Evolutionary conservation across 78 protist species (phyloP).

Genomic region (Dictyostelium purpureum): DNA sequence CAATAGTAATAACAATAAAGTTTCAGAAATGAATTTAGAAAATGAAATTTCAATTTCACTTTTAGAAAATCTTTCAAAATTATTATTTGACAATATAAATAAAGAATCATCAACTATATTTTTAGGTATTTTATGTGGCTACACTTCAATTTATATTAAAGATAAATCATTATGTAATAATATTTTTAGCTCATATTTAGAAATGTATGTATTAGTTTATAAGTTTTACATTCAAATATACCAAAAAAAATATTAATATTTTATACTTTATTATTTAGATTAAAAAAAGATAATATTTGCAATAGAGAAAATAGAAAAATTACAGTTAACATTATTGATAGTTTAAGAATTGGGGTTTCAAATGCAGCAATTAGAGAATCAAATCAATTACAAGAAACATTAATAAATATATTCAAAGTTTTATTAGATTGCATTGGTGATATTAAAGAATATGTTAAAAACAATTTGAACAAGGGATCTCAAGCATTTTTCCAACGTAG

Average conservation of each 20-base stretch:
- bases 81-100: not conserved
- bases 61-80: not conserved
- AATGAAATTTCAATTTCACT: not conserved
- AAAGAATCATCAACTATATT: conserved; percentile 11
- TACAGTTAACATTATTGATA: not conserved
- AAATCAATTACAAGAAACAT: not conserved
- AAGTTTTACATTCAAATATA: too few relatives aligned
- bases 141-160: not conserved
- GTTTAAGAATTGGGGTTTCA: conserved; percentile 35
- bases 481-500: not conserved
- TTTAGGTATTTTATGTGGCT: conserved; percentile 16
- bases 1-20: not conserved
- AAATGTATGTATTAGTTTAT: conserved; percentile 18
- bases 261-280: not conserved
- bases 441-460: not conserved
- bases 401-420: not conserved
- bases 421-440: conserved; percentile 21
- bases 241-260: not conserved
- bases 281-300: not conserved
- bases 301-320: conserved; percentile 19
- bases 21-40: not conserved
- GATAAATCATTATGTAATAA: not conserved
- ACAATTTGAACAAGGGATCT: not conserved
- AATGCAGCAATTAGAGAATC: not conserved
- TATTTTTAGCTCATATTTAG: conserved; percentile 4